A percentile compares a stretch with the other conserved stretches of the same genome.
These are phyloP conservation scores for Paralagenidium karlingii DNA, from an alignment of 352 stramenopile genomes.

Conservation along the genomic window DNA sequence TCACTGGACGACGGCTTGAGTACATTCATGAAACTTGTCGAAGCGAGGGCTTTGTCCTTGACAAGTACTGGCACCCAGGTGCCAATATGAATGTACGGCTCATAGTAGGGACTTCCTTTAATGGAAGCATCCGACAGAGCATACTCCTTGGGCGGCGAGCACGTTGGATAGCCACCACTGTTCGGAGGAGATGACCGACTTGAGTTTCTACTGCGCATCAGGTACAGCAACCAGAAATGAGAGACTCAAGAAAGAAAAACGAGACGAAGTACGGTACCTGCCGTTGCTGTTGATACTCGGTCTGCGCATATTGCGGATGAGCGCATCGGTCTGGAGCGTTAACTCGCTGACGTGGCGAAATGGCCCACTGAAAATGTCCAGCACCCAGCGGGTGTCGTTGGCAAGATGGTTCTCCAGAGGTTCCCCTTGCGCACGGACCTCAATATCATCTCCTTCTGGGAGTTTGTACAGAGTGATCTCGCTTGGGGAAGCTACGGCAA, in stretches of 20 bases:
- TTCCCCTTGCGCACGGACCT: constrained; percentile 8
- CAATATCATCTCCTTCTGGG: constrained; percentile 27
- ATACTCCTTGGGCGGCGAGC: too few species aligned
- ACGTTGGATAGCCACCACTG: too few species aligned
- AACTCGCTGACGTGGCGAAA: constrained; percentile 34
- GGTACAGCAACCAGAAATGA: too few species aligned
- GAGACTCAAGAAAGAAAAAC: too few species aligned
- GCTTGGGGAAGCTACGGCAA: constrained; percentile 30
- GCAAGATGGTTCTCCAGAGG: constrained; percentile 10
- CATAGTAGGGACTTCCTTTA: too few species aligned
- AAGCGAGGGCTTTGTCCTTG: constrained; percentile 17
- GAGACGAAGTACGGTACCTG: too few species aligned
- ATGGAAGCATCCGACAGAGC: too few species aligned
- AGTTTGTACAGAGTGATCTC: constrained; percentile 54
- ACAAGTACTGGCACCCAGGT: constrained; percentile 58
- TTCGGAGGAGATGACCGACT: too few species aligned
- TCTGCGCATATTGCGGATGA: constrained; percentile 32
- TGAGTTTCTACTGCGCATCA: too few species aligned
- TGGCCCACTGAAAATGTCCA: constrained; percentile 60
- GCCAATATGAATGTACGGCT: constrained; percentile 68
- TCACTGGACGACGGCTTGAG: constrained; percentile 19
- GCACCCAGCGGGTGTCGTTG: constrained; percentile 47
- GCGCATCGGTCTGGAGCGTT: constrained; percentile 39
- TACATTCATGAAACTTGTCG: constrained; percentile 7
- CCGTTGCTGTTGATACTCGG: constrained; percentile 10